phyloP scores from a whole-genome alignment of 768 basidiomycete species.

The Phanerodontia chrysosporium region DNA sequence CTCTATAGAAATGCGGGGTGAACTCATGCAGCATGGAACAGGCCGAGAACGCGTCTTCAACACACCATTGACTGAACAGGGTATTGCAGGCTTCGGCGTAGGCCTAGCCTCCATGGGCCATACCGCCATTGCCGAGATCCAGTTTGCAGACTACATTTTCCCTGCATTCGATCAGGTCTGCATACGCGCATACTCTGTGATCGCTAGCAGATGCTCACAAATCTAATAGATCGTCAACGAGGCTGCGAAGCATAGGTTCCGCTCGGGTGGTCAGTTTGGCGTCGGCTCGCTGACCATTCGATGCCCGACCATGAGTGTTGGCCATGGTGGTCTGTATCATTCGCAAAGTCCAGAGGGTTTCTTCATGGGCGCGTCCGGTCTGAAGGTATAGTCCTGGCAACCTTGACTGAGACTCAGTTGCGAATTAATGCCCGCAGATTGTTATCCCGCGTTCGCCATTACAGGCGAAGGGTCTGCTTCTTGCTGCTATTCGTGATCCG shows the following conservation, averaged over 20 bases:
- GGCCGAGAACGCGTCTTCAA: constrained; percentile 93
- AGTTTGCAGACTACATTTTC: constrained; percentile 87
- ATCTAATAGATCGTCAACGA: constrained; percentile 78
- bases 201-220: background rate
- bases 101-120: constrained; percentile 92
- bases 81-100: constrained; percentile 92
- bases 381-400: constrained; percentile 56
- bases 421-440: constrained; percentile 31
- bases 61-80: constrained; percentile 89
- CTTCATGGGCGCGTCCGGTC: constrained; percentile 85
- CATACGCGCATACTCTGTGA: background rate
- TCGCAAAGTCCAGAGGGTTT: constrained; percentile 95
- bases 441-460: constrained; percentile 94
- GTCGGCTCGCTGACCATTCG: constrained; percentile 82
- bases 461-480: constrained; percentile 90
- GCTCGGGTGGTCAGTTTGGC: constrained; percentile 79
- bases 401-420: background rate
- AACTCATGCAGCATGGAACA: constrained; percentile 26
- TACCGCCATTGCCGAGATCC: constrained; percentile 91
- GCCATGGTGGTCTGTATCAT: constrained; percentile 89
- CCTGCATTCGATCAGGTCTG: constrained; percentile 91
- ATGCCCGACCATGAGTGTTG: constrained; percentile 88
- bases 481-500: constrained; percentile 85
- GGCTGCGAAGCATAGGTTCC: constrained; percentile 89
- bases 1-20: background rate